Base-by-base conservation (phyloP, 169 alveolate species). In the Cryptosporidium baileyi region DNA sequence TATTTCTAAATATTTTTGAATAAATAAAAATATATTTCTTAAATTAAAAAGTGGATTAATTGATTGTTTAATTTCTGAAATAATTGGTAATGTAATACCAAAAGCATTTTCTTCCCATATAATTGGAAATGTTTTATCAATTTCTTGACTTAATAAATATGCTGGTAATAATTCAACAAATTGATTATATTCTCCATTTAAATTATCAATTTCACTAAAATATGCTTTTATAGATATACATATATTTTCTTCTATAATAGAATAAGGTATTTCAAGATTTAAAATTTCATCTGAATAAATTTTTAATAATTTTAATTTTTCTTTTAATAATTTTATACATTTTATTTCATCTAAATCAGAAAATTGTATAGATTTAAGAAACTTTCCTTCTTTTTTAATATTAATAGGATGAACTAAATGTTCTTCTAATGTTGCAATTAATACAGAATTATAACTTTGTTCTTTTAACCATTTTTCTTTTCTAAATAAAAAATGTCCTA, bases 41-140 rank as follows among this genome's bases (percentile, higher is more conserved):
- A 74, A 36, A 19, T 74, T 44, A 8, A 74, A 19, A 9, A 74
- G 61, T 26, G 85, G 67, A 41, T 17, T 24, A 7, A 57, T 19
- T 9, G 60, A 52, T 51, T 51, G 34, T 40, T 74, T 74, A 0
- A 74, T 41, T 13, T 52, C 65, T 32, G 47, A 54, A 36, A 52
- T 36, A 32, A 8, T 24, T 38, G 85, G 85, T 8, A 74, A 22
- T 36, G 41, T 17, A 52, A 32, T 60, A 74, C 67, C 85, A 9
- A 54, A 74, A 36, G 57, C 36, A 22, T 17, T 54, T 38, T 51
- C 34, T 3, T 22, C 67, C 85, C 85, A 74, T 17, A 54, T 32
- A 30, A 5, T 34, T 5, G 85, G 67, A 40, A 74, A 57, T 5
- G 6, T 9, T 8, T 40, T 28, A 13, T 74, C 85, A 6, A 74